These are phyloP conservation scores for Chaetomiaceae sp. DNA, from an alignment of 2,329 filamentous ascomycete species.

Conservation along the genomic window DNA sequence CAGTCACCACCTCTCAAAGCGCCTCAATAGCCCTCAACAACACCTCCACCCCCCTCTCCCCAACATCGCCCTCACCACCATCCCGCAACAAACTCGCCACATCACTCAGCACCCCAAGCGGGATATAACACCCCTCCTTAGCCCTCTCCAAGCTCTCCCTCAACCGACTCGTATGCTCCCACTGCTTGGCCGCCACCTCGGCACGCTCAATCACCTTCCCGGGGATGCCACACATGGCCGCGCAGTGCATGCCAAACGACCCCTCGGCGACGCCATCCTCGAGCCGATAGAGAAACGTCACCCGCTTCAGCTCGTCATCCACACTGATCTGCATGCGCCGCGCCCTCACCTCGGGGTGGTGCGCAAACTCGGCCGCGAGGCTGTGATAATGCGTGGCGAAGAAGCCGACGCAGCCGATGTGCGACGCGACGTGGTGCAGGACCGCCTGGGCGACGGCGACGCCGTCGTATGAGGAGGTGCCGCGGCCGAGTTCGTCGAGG, in stretches of 20 bases:
- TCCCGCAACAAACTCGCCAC: slow-evolving; percentile 71
- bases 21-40: slow-evolving; percentile 57
- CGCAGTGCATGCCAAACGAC: slow-evolving; percentile 98
- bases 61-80: slow-evolving; percentile 40
- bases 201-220: slow-evolving; percentile 76
- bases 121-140: slow-evolving; percentile 74
- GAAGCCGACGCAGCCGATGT: slow-evolving; percentile 91
- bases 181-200: slow-evolving; percentile 81
- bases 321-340: slow-evolving; percentile 94
- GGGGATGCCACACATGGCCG: slow-evolving; percentile 94
- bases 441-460: slow-evolving; percentile 96
- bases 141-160: slow-evolving; percentile 83
- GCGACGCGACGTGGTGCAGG: slow-evolving; percentile 89
- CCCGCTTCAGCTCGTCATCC: slow-evolving; percentile 73
- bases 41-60: slow-evolving; percentile 52
- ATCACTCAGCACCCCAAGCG: slow-evolving; percentile 83
- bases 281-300: slow-evolving; percentile 95
- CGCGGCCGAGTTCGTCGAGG: slow-evolving; percentile 90
- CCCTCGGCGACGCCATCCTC: slow-evolving; percentile 93
- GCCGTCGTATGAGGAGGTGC: slow-evolving; percentile 92
- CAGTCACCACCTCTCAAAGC: slow-evolving; percentile 36
- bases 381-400: slow-evolving; percentile 98
- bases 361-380: slow-evolving; percentile 82
- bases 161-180: slow-evolving; percentile 90
- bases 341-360: slow-evolving; percentile 80